A percentile compares a stretch with the other conserved stretches of the same genome.
Evolutionary conservation across 768 basidiomycete genomes (phyloP).

Genomic region (Crucibulum laeve): DNA sequence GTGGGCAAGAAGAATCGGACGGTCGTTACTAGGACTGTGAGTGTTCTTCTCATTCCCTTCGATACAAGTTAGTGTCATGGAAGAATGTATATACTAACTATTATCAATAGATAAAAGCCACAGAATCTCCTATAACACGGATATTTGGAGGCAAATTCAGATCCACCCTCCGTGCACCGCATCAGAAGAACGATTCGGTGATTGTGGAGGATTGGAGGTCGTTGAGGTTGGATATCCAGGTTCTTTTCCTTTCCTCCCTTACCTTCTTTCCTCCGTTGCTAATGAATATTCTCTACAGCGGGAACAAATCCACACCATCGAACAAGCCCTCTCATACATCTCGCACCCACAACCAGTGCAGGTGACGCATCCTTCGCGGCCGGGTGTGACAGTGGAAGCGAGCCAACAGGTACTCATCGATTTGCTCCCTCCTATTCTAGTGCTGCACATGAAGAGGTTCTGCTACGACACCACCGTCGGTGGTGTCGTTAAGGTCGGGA

Average conservation of each 20-base stretch:
- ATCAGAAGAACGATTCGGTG: constrained; percentile 81
- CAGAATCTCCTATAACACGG: constrained; percentile 83
- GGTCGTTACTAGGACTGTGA: constrained; percentile 74
- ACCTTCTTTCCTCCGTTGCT: neutral
- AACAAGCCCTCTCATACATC: constrained; percentile 77
- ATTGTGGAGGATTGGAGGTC: constrained; percentile 91
- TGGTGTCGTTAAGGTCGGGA: constrained; percentile 83
- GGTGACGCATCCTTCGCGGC: constrained; percentile 53
- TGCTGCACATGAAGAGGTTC: constrained; percentile 90
- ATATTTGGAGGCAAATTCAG: constrained; percentile 95
- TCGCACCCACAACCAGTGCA: constrained; percentile 80
- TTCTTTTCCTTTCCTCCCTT: constrained; percentile 20
- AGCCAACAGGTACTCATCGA: constrained; percentile 66
- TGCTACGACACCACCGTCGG: constrained; percentile 72
- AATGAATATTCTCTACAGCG: constrained; percentile 35
- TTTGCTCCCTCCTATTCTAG: constrained; percentile 74
- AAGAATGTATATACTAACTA: neutral
- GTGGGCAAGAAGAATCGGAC: constrained; percentile 86
- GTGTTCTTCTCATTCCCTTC: constrained; percentile 18
- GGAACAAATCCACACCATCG: constrained; percentile 70
- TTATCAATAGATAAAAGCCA: constrained; percentile 56
- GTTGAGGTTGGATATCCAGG: constrained; percentile 86
- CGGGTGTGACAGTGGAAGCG: constrained; percentile 65
- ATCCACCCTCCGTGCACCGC: constrained; percentile 75
- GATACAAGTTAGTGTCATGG: neutral